These are phyloP conservation scores for Cytospora schulzeri DNA, from an alignment of 2,329 filamentous ascomycete species.

Conservation along the genomic window DNA sequence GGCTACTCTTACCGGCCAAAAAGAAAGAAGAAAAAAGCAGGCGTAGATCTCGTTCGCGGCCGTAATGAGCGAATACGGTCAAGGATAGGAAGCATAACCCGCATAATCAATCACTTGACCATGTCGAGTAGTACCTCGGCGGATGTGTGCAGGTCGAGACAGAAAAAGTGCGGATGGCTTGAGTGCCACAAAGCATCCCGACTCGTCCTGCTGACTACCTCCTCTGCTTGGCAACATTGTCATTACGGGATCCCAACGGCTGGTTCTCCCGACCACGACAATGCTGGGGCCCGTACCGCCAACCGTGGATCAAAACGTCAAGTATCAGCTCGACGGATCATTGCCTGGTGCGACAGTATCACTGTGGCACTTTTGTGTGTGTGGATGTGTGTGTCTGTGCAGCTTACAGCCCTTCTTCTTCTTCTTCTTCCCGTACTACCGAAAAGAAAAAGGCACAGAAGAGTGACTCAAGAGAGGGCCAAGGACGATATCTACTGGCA, in stretches of 20 bases:
- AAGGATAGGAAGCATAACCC: slow-evolving; percentile 4
- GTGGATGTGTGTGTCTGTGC: too few species aligned
- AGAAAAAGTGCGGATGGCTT: slow-evolving; percentile 1
- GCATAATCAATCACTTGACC: slow-evolving; percentile 23
- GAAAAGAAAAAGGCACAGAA: slow-evolving; percentile 1
- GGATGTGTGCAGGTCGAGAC: slow-evolving; percentile 22
- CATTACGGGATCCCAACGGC: slow-evolving; percentile 7
- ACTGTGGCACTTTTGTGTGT: slow-evolving; percentile 3
- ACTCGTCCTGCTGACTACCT: not conserved
- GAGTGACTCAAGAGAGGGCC: slow-evolving; percentile 5
- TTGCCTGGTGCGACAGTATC: slow-evolving; percentile 1
- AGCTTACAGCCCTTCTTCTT: not conserved
- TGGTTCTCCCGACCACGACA: slow-evolving; percentile 25
- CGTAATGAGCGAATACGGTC: slow-evolving; percentile 10
- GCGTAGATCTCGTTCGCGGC: slow-evolving; percentile 9
- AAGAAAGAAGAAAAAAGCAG: not conserved
- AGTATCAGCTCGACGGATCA: slow-evolving; percentile 17
- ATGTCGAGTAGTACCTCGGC: slow-evolving; percentile 3
- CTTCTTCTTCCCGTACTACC: slow-evolving; percentile 21
- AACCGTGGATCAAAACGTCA: slow-evolving; percentile 25
- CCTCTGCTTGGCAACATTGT: slow-evolving; percentile 8
- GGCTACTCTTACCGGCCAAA: not conserved
- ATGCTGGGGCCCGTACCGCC: slow-evolving; percentile 25
- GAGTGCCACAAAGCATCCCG: slow-evolving; percentile 13
- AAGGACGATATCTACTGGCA: slow-evolving; percentile 13